phyloP scores from a whole-genome alignment of 2,329 filamentous ascomycete genomes.

The Biscogniauxia marginata region DNA sequence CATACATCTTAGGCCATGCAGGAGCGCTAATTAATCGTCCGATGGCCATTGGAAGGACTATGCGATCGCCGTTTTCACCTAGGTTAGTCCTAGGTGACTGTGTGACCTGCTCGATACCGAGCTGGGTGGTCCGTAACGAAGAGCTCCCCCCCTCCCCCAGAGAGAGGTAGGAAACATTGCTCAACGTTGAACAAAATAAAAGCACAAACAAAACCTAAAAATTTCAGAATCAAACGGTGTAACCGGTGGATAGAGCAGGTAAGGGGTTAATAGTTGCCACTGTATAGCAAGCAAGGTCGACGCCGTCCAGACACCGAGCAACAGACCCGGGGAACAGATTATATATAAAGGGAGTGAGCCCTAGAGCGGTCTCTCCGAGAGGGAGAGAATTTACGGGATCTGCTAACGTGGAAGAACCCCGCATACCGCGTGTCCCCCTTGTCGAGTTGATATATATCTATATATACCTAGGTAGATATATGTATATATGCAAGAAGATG shows the following conservation, averaged over 20 bases:
- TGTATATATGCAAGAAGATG: not conserved
- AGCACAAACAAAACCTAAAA: not conserved
- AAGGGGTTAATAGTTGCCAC: not conserved
- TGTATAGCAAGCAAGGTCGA: no score
- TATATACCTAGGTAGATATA: not conserved
- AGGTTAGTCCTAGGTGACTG: not conserved
- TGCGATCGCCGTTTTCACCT: conserved; percentile 23
- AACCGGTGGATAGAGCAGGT: not conserved
- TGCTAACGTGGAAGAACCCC: not conserved
- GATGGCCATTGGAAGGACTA: conserved; percentile 24
- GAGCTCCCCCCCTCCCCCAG: not conserved
- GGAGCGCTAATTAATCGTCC: conserved; percentile 14
- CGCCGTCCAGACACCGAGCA: not conserved
- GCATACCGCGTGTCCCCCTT: not conserved
- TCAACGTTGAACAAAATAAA: not conserved
- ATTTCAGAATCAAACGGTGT: not conserved
- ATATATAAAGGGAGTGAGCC: not conserved
- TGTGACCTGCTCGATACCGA: conserved; percentile 1
- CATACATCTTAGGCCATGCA: conserved; percentile 3
- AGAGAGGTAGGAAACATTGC: not conserved
- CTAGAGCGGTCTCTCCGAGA: not conserved
- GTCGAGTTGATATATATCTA: not conserved
- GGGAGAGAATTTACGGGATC: not conserved
- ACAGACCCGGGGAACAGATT: not conserved
- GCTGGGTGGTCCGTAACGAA: not conserved